A percentile compares a stretch with the other conserved stretches of the same genome.
These are phyloP conservation scores for Debaryomycetaceae sp. DNA, from an alignment of 1,139 yeast species.

Conservation along the genomic window DNA sequence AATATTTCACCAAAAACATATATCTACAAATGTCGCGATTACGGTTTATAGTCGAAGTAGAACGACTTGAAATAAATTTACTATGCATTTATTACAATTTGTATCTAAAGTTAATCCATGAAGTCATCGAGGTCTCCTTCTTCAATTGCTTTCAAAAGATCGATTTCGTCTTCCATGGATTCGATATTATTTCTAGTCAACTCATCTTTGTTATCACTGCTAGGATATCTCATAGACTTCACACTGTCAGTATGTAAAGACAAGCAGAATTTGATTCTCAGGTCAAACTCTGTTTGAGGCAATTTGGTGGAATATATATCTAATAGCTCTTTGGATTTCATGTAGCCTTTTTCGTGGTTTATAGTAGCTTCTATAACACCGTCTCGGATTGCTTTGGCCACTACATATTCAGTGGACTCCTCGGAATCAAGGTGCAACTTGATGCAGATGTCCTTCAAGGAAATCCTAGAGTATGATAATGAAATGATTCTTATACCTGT, in stretches of 20 bases:
- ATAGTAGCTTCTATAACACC: conserved; percentile 96
- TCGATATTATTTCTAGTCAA: conserved; percentile 25
- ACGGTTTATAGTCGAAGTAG: conserved; percentile 2
- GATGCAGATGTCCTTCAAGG: conserved; percentile 85
- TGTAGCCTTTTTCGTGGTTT: conserved; percentile 85
- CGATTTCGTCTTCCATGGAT: conserved; percentile 41
- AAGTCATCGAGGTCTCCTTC: conserved; percentile 51
- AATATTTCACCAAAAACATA: neutral
- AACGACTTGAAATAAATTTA: conserved; percentile 1
- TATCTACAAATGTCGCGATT: conserved; percentile 5
- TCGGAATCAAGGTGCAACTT: conserved; percentile 91
- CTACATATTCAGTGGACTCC: conserved; percentile 94
- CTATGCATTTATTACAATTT: neutral
- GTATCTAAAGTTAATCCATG: conserved; percentile 31
- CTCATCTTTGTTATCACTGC: conserved; percentile 30
- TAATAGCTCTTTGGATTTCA: conserved; percentile 83
- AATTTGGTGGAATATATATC: conserved; percentile 85
- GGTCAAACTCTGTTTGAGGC: conserved; percentile 88
- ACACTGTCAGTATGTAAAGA: conserved; percentile 89
- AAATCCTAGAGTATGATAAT: conserved; percentile 84
- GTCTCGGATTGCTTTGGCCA: conserved; percentile 93
- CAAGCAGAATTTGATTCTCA: conserved; percentile 90
- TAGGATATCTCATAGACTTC: conserved; percentile 91
- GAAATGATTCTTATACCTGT: conserved; percentile 96
- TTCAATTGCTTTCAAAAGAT: conserved; percentile 45